Evolutionary conservation across 768 basidiomycete genomes (phyloP), one percentile per base, ranked within the genome.

Genomic region (Tulasnella sp.): DNA sequence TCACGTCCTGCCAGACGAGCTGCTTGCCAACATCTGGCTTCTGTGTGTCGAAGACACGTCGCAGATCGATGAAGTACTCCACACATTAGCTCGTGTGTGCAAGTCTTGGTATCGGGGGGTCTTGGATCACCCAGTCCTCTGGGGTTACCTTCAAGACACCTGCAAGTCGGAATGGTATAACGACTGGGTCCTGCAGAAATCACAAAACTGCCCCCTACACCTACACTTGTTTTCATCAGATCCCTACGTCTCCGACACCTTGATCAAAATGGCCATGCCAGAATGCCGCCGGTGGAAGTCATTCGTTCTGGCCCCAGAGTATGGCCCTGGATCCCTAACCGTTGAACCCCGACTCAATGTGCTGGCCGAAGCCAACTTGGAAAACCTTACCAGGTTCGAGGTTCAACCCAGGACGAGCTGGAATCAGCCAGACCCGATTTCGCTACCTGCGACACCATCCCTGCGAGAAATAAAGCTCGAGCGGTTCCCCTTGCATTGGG

Each of bases 131-230:
- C 62, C 62, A 34, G 27, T 36, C 31, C 34, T 68, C 27, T 68
- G 62, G 62, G 34, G 62, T 14, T 14, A 68, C 62, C 62, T 68
- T 19, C 62, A 68, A 68, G 62, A 68, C 62, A 27, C 62, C 18
- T 68, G 62, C 62, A 68, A 68, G 62, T 34, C 62, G 62, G 62
- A 68, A 36, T 68, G 62, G 62, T 68, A 68, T 34, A 68, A 68
- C 62, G 62, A 68, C 19, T 68, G 62, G 62, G 62, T 68, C 31
- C 62, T 68, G 31, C 31, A 34, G 27, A 68, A 68, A 18, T 68
- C 62, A 68, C 31, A 36, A 27, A 68, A 18, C 62, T 68, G 62
- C 62, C 62, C 62, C 62, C 18, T 68, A 5, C 62, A 68, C 18
- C 12, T 68, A 34, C 62, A 14, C 12, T 18, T 68, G 62, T 68